A percentile compares a stretch with the other conserved stretches of the same genome.
These are phyloP conservation scores for Colletotrichum scovillei DNA, from an alignment of 2,329 filamentous ascomycete species.

Conservation along the genomic window DNA sequence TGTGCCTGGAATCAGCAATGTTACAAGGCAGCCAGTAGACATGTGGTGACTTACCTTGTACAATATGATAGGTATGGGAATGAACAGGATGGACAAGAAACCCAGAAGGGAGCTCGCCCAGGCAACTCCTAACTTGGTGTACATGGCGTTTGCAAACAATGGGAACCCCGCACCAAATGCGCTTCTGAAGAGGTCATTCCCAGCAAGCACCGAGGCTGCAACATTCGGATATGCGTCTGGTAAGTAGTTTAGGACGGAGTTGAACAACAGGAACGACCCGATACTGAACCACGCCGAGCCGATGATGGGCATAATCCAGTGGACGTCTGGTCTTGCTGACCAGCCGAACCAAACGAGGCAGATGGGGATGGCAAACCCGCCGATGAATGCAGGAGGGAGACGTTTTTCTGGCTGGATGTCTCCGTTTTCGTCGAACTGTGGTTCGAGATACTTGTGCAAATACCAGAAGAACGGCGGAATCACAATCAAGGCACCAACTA, in stretches of 20 bases:
- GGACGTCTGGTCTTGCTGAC: constrained; percentile 71
- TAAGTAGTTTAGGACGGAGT: constrained; percentile 38
- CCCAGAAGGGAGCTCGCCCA: constrained; percentile 36
- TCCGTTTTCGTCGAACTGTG: constrained; percentile 35
- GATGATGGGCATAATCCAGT: constrained; percentile 69
- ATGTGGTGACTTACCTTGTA: constrained; percentile 5
- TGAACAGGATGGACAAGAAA: constrained; percentile 1
- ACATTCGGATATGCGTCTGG: constrained; percentile 38
- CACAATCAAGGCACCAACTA: constrained; percentile 68
- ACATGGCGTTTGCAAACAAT: constrained; percentile 36
- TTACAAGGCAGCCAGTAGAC: accelerated
- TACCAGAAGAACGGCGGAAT: constrained; percentile 47
- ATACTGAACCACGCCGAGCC: constrained; percentile 65
- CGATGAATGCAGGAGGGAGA: constrained; percentile 44
- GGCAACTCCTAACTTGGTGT: constrained; percentile 34
- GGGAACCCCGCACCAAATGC: constrained; percentile 30
- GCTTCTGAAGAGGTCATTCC: constrained; percentile 35
- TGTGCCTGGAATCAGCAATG: neutral
- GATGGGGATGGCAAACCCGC: constrained; percentile 73
- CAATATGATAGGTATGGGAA: constrained; percentile 9
- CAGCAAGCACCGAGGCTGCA: constrained; percentile 37
- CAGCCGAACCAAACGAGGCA: constrained; percentile 78
- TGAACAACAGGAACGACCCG: constrained; percentile 55
- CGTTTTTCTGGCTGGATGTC: constrained; percentile 35
- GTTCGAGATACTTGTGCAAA: constrained; percentile 31